phyloP scores from a whole-genome alignment of 352 stramenopile species.

The Saprolegnia diclina region DNA sequence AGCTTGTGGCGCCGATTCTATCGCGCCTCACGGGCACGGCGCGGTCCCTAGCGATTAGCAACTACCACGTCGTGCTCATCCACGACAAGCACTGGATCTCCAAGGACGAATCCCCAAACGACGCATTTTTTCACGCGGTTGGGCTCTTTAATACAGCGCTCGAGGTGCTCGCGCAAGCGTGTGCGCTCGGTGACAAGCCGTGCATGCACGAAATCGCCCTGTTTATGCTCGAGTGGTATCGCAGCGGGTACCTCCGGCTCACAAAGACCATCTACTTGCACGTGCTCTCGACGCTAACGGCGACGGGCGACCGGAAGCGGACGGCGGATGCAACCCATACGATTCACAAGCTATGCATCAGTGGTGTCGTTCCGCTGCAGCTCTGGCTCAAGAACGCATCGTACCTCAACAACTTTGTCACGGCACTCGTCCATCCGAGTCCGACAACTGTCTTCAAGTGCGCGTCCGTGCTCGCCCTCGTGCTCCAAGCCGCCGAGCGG shows the following conservation, averaged over 20 bases:
- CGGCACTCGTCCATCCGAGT: conserved; percentile 1
- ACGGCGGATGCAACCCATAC: conserved; percentile 11
- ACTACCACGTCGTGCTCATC: conserved; percentile 7
- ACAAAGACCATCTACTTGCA: conserved; percentile 8
- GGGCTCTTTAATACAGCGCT: background rate
- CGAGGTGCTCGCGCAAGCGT: conserved; percentile 5
- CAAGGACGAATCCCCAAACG: conserved; percentile 9
- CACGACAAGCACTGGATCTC: conserved; percentile 26
- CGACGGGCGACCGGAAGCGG: background rate
- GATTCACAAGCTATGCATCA: conserved; percentile 3
- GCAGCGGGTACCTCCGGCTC: conserved; percentile 13
- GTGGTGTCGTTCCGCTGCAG: background rate
- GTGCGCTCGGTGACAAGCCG: background rate
- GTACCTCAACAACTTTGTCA: conserved; percentile 15
- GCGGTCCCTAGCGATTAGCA: background rate
- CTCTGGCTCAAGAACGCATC: conserved; percentile 16
- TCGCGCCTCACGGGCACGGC: background rate
- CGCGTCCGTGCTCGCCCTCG: background rate
- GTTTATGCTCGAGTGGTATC: conserved; percentile 17
- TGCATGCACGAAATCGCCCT: conserved; percentile 10
- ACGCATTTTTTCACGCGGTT: conserved; percentile 5
- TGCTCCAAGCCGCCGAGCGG: background rate
- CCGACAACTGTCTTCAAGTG: conserved; percentile 7
- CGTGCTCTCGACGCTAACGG: conserved; percentile 2
- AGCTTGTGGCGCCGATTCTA: background rate